Evolutionary conservation across 352 stramenopile species (phyloP).

Genomic region (Globisporangium abappressorium): DNA sequence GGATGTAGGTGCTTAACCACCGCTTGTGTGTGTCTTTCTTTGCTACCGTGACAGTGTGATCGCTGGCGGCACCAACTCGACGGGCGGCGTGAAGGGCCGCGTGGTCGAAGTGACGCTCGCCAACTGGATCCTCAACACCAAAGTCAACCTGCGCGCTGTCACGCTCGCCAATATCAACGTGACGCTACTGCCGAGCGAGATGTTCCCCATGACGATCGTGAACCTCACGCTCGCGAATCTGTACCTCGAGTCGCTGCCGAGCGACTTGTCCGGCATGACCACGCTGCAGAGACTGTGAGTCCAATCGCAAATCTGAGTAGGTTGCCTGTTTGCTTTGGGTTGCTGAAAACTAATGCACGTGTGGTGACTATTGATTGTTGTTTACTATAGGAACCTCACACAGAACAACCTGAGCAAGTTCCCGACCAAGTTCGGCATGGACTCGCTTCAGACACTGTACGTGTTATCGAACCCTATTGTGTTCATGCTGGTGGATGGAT

Average conservation of each 20-base stretch:
- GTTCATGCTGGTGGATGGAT: no score
- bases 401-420: conserved; percentile 14
- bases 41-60: not conserved
- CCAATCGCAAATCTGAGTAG: not conserved
- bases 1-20: not conserved
- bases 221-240: conserved; percentile 16
- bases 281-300: conserved; percentile 14
- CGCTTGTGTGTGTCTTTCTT: not conserved
- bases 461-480: not conserved
- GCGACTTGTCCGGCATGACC: conserved; percentile 7
- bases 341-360: not conserved
- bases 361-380: not conserved
- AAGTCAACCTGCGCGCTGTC: conserved; percentile 11
- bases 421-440: conserved; percentile 13
- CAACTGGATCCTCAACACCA: conserved; percentile 14
- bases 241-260: conserved; percentile 8
- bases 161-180: conserved; percentile 19
- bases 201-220: conserved; percentile 16
- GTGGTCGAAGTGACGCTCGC: conserved; percentile 9
- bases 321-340: not conserved
- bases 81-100: conserved; percentile 11
- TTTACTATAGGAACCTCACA: conserved; percentile 11
- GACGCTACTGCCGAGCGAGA: conserved; percentile 10
- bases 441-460: conserved; percentile 14
- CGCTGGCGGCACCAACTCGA: conserved; percentile 14